These are phyloP conservation scores for Melanomma pulvis-pyrius DNA, from an alignment of 495 filamentous ascomycete species.

Conservation along the genomic window DNA sequence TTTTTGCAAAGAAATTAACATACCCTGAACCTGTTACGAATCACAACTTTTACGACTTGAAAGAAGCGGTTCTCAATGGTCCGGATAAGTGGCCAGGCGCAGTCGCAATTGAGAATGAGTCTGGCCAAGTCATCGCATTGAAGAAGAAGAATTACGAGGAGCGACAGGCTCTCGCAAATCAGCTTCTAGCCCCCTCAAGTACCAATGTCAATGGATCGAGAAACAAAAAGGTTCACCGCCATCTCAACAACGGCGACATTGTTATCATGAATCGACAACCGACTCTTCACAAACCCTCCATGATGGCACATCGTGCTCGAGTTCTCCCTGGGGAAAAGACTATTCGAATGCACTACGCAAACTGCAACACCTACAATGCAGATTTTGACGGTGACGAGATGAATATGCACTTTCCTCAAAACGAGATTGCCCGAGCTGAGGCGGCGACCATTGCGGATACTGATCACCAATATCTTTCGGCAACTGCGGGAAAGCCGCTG, in stretches of 20 bases:
- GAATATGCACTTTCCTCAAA: constrained; percentile 99
- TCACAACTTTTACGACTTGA: constrained; percentile 93
- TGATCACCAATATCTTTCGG: constrained; percentile 94
- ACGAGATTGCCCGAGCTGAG: constrained; percentile 89
- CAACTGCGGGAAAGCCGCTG: constrained; percentile 90
- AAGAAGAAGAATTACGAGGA: constrained; percentile 84
- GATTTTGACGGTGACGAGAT: constrained; percentile 99
- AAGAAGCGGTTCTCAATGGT: constrained; percentile 95
- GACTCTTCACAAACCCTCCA: constrained; percentile 99
- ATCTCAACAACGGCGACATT: constrained; percentile 93
- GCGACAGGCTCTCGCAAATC: constrained; percentile 82
- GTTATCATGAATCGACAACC: constrained; percentile 99
- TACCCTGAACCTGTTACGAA: constrained; percentile 97
- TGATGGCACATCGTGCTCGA: constrained; percentile 95
- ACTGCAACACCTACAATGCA: constrained; percentile 99
- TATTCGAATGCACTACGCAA: constrained; percentile 99
- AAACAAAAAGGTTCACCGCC: constrained; percentile 96
- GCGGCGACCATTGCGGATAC: constrained; percentile 91
- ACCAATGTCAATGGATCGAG: constrained; percentile 72
- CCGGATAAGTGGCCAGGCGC: constrained; percentile 93
- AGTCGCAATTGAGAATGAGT: constrained; percentile 91
- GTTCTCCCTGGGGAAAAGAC: constrained; percentile 94
- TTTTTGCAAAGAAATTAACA: constrained; percentile 94
- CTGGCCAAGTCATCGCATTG: constrained; percentile 86
- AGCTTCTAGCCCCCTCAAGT: constrained; percentile 85